Percentiles rank a stretch among this genome's conserved stretches.
Conservation (phyloP, 176 grass and related monocot genomes). For the Oryza brachyantha region DNA sequence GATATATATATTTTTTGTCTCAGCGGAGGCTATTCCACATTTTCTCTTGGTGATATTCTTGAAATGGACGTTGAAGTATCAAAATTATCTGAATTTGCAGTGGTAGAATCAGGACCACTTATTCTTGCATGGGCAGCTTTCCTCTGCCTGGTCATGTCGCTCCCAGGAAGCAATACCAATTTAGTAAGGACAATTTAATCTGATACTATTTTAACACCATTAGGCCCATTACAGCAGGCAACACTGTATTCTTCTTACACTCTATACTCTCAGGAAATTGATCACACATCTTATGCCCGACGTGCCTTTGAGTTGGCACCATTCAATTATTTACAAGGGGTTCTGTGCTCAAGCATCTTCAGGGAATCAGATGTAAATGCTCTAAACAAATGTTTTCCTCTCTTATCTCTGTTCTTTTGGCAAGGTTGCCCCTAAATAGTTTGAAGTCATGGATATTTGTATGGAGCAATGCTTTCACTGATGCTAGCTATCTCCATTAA, state of each 20-base stretch:
- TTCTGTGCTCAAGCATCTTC: conserved; percentile 62
- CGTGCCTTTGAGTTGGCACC: conserved; percentile 62
- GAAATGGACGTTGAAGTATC: conserved; percentile 87
- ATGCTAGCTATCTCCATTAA: conserved; percentile 6
- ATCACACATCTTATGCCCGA: conserved; percentile 74
- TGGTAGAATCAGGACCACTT: conserved; percentile 76
- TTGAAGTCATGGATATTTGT: neutral
- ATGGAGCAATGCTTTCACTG: neutral
- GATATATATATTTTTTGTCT: conserved; percentile 31
- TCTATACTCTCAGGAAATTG: conserved; percentile 65
- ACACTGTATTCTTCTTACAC: conserved; percentile 23
- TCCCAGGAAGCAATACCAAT: conserved; percentile 56
- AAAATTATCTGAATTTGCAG: conserved; percentile 57
- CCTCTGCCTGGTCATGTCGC: conserved; percentile 68
- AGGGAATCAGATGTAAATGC: conserved; percentile 85
- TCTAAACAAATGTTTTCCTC: conserved; percentile 1
- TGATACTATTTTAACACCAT: neutral
- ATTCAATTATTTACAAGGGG: conserved; percentile 73
- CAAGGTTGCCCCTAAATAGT: neutral
- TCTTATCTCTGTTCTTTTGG: neutral
- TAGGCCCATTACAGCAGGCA: neutral
- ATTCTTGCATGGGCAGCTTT: conserved; percentile 86
- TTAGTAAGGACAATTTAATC: conserved; percentile 42
- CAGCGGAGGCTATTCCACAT: conserved; percentile 67
- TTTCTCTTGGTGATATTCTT: conserved; percentile 78